A percentile compares a stretch with the other conserved stretches of the same genome.
phyloP scores from a whole-genome alignment of 257 asterid genomes.

The Solanum sparsipilum region DNA sequence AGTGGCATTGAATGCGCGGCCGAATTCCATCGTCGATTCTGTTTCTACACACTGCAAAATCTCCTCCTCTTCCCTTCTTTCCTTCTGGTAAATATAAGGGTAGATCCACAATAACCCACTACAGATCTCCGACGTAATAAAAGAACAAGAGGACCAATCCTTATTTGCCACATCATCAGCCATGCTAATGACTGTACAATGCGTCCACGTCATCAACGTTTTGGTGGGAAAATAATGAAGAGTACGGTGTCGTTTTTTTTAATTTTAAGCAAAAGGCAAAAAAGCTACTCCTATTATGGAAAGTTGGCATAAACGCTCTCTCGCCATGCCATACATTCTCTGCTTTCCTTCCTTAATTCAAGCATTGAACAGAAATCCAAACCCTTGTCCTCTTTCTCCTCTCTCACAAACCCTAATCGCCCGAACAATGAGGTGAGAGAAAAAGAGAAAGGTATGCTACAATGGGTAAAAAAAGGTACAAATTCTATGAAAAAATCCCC shows the following conservation, averaged over 20 bases:
- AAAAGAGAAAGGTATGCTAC: background rate
- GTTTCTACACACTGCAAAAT: background rate
- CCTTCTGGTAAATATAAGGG: background rate
- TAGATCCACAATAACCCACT: background rate
- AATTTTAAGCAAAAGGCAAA: background rate
- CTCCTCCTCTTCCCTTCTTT: background rate
- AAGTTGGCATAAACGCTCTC: slow-evolving; percentile 1
- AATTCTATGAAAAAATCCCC: slow-evolving; percentile 6
- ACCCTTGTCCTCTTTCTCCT: background rate
- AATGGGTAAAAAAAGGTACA: slow-evolving; percentile 32
- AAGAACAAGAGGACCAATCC: slow-evolving; percentile 25
- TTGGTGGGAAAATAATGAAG: background rate
- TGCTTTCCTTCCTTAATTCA: slow-evolving; percentile 10
- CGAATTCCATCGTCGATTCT: slow-evolving; percentile 26
- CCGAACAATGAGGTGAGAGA: slow-evolving; percentile 10
- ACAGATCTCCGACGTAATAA: background rate
- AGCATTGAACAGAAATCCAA: background rate
- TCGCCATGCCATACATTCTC: background rate
- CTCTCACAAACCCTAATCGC: background rate
- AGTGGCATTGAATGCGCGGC: slow-evolving; percentile 11
- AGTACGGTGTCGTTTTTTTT: background rate
- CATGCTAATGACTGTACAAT: background rate
- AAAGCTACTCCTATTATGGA: background rate
- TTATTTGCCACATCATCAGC: slow-evolving; percentile 22
- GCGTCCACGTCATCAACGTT: background rate